Base-by-base conservation (phyloP, 257 asterid genomes). In the Gentiana straminea region DNA sequence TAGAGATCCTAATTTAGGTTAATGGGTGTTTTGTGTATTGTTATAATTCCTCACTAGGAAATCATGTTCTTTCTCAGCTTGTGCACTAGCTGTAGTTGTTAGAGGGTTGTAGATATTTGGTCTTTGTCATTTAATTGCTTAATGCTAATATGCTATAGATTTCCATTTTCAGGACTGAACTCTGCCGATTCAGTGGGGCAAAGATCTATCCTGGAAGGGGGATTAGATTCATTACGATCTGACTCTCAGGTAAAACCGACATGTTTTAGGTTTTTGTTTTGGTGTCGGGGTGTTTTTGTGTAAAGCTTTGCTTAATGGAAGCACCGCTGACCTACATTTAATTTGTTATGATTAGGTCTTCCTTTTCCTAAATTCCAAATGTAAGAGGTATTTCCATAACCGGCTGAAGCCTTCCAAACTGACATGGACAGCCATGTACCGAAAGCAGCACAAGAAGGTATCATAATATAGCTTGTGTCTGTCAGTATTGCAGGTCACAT, bases 141-240 rank as follows among this genome's bases (percentile, higher is more conserved):
- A 5, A 41, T 41, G 46, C 9, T 4, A 5, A 10, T 41, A 5
- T 41, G 5, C 9, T 41, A 41, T 10, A 2, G 7, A 5, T 5
- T 44, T 63, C 54, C 58, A 13, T 69, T 70, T 46, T 66, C 78
- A 86, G 95, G 80, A 86, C 94, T 2, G 94, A 86, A 73, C 86
- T 83, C 50, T 83, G 86, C 65, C 84, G 94, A 2, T 86, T 86
- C 59, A 83, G 95, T 59, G 95, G 94, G 13, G 80, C 73, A 47
- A 86, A 86, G 84, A 86, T 86, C 33, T 86, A 86, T 59, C 95
- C 95, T 8, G 95, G 95, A 8, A 86, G 58, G 69, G 95, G 91
- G 7, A 86, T 83, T 33, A 74, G 95, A 61, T 86, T 81, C 58
- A 73, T 86, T 86, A 44, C 83, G 95, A 8, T 35, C 88, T 0